These are phyloP conservation scores for Ascodesmis nigricans DNA, from an alignment of 495 filamentous ascomycete genomes.

Conservation along the genomic window DNA sequence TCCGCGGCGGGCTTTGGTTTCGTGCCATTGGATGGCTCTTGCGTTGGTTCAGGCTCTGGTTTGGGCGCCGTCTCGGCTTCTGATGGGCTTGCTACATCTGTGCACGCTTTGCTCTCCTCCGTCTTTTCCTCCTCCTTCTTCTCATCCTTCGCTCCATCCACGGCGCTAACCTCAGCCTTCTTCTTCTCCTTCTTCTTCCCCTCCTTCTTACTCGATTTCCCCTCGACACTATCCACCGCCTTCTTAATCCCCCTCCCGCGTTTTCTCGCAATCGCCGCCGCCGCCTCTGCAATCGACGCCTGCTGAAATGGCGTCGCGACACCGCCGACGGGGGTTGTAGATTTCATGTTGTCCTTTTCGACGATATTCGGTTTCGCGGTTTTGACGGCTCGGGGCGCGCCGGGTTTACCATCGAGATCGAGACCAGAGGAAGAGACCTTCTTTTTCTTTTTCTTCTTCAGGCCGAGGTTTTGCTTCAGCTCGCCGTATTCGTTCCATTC, in stretches of 20 bases:
- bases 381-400: slow-evolving; percentile 25
- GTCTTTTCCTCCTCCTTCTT: slow-evolving; percentile 15
- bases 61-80: too few species aligned
- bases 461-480: slow-evolving; percentile 57
- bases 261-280: slow-evolving; percentile 18
- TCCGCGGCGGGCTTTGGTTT: too few species aligned
- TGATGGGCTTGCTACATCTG: slow-evolving; percentile 4
- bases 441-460: slow-evolving; percentile 23
- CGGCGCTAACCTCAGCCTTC: slow-evolving; percentile 12
- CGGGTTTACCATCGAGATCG: slow-evolving; percentile 18
- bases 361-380: slow-evolving; percentile 26
- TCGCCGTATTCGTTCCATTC: slow-evolving; percentile 99
- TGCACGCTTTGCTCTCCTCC: slow-evolving; percentile 14
- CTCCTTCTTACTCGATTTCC: slow-evolving; percentile 5
- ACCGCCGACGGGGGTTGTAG: slow-evolving; percentile 1
- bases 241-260: slow-evolving; percentile 32
- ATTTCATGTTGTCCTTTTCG: slow-evolving; percentile 10
- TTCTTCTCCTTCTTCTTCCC: slow-evolving; percentile 11
- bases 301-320: slow-evolving; percentile 8
- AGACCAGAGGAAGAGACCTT: slow-evolving; percentile 15
- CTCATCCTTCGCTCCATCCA: slow-evolving; percentile 1
- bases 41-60: too few species aligned
- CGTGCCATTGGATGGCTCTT: too few species aligned
- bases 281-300: slow-evolving; percentile 13
- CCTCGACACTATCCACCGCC: slow-evolving; percentile 5